Conservation (phyloP, 2,329 filamentous ascomycete genomes). For the Didymellaceae sp. region DNA sequence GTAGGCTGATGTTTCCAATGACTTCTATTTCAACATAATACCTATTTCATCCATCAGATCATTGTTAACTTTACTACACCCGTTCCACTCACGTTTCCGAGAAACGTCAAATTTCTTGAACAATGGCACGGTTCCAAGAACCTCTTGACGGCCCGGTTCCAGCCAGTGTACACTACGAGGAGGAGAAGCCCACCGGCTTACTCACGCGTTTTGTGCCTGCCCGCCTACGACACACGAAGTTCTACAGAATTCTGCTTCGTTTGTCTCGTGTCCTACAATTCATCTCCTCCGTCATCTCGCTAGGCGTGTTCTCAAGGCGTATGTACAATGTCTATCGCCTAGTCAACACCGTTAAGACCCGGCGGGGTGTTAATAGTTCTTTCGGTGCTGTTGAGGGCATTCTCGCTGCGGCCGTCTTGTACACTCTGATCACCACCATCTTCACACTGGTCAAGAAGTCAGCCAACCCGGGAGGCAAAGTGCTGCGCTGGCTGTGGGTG, state of each 20-base stretch:
- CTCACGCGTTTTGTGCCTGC: conserved; percentile 41
- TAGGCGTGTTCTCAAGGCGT: conserved; percentile 53
- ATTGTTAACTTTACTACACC: neutral
- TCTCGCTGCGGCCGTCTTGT: conserved; percentile 53
- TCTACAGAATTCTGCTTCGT: conserved; percentile 44
- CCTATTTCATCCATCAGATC: neutral
- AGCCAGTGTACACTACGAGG: conserved; percentile 11
- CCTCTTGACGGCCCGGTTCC: conserved; percentile 25
- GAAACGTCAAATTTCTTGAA: neutral
- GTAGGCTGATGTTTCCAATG: too few relatives aligned
- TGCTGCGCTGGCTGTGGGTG: conserved; percentile 51
- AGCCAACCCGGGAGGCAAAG: conserved; percentile 35
- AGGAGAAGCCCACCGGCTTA: conserved; percentile 34
- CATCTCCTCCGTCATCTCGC: conserved; percentile 52
- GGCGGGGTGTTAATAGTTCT: conserved; percentile 37
- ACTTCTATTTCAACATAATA: neutral
- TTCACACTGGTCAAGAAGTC: conserved; percentile 45
- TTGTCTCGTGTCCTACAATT: conserved; percentile 54
- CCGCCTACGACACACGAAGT: conserved; percentile 25
- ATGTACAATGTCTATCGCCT: conserved; percentile 52
- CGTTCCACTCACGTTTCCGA: neutral
- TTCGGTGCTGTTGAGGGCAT: conserved; percentile 55
- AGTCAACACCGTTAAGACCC: conserved; percentile 39
- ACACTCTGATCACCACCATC: conserved; percentile 50
- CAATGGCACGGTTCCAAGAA: conserved; percentile 18